Percentiles rank a stretch among this genome's conserved stretches.
phyloP scores from a whole-genome alignment of 2,329 filamentous ascomycete species.

The Fusarium mangiferae region DNA sequence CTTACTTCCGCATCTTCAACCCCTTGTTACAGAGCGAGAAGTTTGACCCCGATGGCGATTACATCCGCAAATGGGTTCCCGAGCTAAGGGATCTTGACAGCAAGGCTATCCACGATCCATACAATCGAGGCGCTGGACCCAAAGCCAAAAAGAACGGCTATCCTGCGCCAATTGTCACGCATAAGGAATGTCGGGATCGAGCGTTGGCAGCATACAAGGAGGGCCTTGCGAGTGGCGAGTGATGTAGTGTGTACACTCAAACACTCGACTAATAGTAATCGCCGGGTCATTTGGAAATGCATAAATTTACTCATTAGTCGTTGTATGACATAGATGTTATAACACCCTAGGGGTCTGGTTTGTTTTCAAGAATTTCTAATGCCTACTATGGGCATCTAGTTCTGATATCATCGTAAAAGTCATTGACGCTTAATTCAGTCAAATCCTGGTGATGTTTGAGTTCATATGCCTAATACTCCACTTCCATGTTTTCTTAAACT shows the following conservation, averaged over 20 bases:
- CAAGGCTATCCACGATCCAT: conserved; percentile 84
- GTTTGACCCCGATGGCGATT: conserved; percentile 81
- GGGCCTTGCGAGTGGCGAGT: conserved; percentile 45
- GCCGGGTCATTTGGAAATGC: not conserved
- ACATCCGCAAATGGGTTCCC: conserved; percentile 84
- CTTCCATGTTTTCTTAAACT: not conserved
- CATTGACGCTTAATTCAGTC: not conserved
- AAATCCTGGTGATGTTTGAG: not conserved
- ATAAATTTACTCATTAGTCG: not conserved
- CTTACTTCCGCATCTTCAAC: conserved; percentile 93
- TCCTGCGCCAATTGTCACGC: conserved; percentile 78
- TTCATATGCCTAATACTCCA: not conserved
- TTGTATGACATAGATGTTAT: not conserved
- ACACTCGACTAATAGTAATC: not conserved
- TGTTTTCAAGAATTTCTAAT: not conserved
- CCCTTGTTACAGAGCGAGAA: conserved; percentile 86
- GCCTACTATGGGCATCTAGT: not conserved
- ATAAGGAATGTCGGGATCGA: conserved; percentile 73
- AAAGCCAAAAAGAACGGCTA: conserved; percentile 76
- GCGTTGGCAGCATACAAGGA: conserved; percentile 77
- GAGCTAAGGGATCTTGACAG: conserved; percentile 74
- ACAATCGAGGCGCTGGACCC: conserved; percentile 69
- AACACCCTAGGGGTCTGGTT: not conserved
- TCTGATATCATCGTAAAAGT: not conserved
- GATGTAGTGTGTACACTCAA: conserved; percentile 20